Percentiles rank a stretch among this genome's conserved stretches.
Conservation (phyloP, 2,329 filamentous ascomycete species). For the Fusarium nelsonii region DNA sequence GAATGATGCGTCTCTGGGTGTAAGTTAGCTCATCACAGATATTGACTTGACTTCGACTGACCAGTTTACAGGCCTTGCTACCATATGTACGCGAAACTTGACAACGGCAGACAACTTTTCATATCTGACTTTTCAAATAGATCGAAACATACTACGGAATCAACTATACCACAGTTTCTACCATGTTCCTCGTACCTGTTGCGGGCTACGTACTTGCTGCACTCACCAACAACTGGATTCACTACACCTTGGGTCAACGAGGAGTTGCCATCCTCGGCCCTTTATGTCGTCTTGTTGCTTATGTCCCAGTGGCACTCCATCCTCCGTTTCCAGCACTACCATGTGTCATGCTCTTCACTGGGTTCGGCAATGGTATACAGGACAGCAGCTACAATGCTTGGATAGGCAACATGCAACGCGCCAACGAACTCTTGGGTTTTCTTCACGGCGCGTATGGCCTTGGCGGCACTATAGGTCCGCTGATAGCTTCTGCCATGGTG, state of each 20-base stretch:
- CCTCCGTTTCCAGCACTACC: constrained; percentile 77
- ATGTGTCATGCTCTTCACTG: constrained; percentile 73
- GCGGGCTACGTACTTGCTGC: constrained; percentile 74
- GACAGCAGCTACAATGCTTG: constrained; percentile 71
- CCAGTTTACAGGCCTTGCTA: constrained; percentile 58
- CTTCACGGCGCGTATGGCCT: constrained; percentile 79
- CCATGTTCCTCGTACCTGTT: constrained; percentile 76
- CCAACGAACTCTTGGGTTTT: constrained; percentile 80
- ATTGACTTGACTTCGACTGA: constrained; percentile 17
- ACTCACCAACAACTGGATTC: constrained; percentile 73
- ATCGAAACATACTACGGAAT: constrained; percentile 67
- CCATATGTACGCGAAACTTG: constrained; percentile 56
- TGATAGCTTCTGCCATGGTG: constrained; percentile 80
- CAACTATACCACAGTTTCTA: constrained; percentile 72
- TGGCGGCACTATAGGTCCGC: constrained; percentile 75
- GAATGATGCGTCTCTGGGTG: constrained; percentile 75
- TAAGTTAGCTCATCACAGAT: constrained; percentile 52
- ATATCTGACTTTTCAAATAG: constrained; percentile 24
- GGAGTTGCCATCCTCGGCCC: constrained; percentile 77
- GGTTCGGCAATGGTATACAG: constrained; percentile 78
- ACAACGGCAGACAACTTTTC: background rate
- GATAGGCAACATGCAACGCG: constrained; percentile 76
- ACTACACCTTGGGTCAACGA: constrained; percentile 74
- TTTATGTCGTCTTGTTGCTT: constrained; percentile 71
- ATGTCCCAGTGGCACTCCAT: constrained; percentile 73